These are phyloP conservation scores for Aspergillus transmontanensis DNA, from an alignment of 2,329 filamentous ascomycete genomes.

Conservation along the genomic window DNA sequence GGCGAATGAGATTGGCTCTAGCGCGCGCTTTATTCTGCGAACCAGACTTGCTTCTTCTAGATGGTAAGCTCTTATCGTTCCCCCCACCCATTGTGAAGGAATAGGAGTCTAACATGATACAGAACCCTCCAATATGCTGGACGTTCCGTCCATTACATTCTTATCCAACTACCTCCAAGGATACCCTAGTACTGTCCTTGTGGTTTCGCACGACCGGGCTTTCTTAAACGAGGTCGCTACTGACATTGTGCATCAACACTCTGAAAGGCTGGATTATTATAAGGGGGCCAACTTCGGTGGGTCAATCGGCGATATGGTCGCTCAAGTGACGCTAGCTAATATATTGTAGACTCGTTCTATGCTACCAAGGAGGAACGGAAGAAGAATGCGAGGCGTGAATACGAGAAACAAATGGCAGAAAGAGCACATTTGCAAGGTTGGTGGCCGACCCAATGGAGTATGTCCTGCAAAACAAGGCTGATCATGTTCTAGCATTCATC, in stretches of 20 bases:
- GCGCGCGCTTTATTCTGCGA: conserved; percentile 97
- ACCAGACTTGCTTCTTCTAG: conserved; percentile 89
- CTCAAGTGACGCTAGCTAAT: conserved; percentile 20
- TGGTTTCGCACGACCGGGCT: conserved; percentile 97
- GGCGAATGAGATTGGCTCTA: conserved; percentile 96
- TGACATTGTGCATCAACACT: conserved; percentile 98
- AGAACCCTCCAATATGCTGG: conserved; percentile 99
- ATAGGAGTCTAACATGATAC: conserved; percentile 21
- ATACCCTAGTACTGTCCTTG: conserved; percentile 92
- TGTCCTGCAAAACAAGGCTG: not conserved
- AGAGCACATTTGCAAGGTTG: conserved; percentile 81
- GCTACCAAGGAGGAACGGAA: conserved; percentile 95
- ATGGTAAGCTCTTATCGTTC: conserved; percentile 51
- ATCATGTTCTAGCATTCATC: conserved; percentile 70
- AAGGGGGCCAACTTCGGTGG: conserved; percentile 85
- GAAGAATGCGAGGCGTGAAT: conserved; percentile 95
- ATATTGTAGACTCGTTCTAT: conserved; percentile 76
- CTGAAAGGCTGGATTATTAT: conserved; percentile 96
- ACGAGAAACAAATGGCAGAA: conserved; percentile 96
- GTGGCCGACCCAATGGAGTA: conserved; percentile 12
- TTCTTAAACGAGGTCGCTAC: conserved; percentile 99
- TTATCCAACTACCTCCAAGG: conserved; percentile 90
- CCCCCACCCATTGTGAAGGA: not conserved
- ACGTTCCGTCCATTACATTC: conserved; percentile 99
- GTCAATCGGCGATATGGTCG: conserved; percentile 15